Evolutionary conservation across 2,329 filamentous ascomycete genomes (phyloP).

Genomic region (Clarireedia sp.): DNA sequence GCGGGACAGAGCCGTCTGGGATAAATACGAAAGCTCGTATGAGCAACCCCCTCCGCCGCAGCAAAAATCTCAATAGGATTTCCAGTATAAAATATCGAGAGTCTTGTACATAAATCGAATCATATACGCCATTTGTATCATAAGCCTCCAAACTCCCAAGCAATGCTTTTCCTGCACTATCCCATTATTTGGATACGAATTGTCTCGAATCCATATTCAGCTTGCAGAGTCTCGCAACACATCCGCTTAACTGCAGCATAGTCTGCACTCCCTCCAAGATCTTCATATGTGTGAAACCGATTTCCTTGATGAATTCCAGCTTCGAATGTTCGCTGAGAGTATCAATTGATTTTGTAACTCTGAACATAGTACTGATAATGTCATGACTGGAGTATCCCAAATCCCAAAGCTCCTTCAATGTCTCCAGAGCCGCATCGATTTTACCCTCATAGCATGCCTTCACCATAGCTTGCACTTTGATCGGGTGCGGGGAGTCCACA

Average conservation of each 20-base stretch:
- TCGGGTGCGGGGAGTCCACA: conserved; percentile 91
- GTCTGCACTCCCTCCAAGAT: conserved; percentile 97
- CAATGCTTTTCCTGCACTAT: conserved; percentile 11
- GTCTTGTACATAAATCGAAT: conserved; percentile 7
- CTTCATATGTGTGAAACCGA: conserved; percentile 98
- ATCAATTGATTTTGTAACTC: conserved; percentile 91
- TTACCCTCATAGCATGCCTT: conserved; percentile 93
- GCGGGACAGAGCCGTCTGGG: conserved; percentile 61
- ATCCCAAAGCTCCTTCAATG: conserved; percentile 83
- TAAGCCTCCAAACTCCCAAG: conserved; percentile 20
- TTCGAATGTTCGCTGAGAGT: conserved; percentile 90
- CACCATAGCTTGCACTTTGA: conserved; percentile 98
- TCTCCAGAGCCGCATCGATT: conserved; percentile 79
- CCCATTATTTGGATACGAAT: conserved; percentile 43
- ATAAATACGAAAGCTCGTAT: conserved; percentile 53
- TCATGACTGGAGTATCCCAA: conserved; percentile 98
- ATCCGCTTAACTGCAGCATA: conserved; percentile 85
- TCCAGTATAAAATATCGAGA: neutral
- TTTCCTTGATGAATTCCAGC: conserved; percentile 96
- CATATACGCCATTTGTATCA: conserved; percentile 4
- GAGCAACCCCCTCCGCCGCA: conserved; percentile 10
- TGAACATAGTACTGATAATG: conserved; percentile 99
- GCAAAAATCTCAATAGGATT: conserved; percentile 14
- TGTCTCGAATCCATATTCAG: conserved; percentile 92
- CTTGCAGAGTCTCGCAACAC: conserved; percentile 82